Evolutionary conservation across 2,329 filamentous ascomycete genomes (phyloP), one percentile per base, ranked within the genome.

Genomic region (Ophiostoma australiae): DNA sequence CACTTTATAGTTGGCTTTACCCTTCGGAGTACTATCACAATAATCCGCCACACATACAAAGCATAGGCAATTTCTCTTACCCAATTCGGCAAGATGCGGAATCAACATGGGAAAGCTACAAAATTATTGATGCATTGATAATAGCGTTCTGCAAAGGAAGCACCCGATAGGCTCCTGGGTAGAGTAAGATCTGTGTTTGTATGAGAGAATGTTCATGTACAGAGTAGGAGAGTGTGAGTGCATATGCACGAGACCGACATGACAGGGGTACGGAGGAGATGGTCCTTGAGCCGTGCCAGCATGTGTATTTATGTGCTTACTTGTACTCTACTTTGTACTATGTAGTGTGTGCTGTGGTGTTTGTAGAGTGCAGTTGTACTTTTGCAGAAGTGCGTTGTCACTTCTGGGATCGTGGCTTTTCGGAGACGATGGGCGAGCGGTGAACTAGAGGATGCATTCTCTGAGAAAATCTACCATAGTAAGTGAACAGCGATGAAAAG

Each of bases 121-220:
- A 27, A 58, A 58, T 58, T 23, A n/a, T n/a, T n/a, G 4, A 39
- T 39, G 37, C 13, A 39, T 48, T 48, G 44, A 48, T 39, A 48
- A n/a, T 48, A n/a, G 44, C 20, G 44, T 48, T 48, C 20, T 48
- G 8, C 17, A 48, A 39, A 48, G 44, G 44, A 48, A 48, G 44
- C 44, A 48, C 44, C 44, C 52, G 52, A 58, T 58, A 58, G 52
- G 52, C 52, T 48, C 23, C 11, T 58, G 52, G 52, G 52, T 58
- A 58, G 52, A 58, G 52, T 58, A 58, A 58, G 52, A 58, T 58
- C 8, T 58, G 20, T 58, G 11, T 27, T 27, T 58, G 23, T 27
- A 13, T 1, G 48, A 55, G 13, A 23, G 48, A 23, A 10, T 55
- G 20, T 55, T n/a, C n/a, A 23, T 55, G 48, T 27, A 23, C n/a